Evolutionary conservation across 2,329 filamentous ascomycete species (phyloP).

Genomic region (Leptographium radiaticola): DNA sequence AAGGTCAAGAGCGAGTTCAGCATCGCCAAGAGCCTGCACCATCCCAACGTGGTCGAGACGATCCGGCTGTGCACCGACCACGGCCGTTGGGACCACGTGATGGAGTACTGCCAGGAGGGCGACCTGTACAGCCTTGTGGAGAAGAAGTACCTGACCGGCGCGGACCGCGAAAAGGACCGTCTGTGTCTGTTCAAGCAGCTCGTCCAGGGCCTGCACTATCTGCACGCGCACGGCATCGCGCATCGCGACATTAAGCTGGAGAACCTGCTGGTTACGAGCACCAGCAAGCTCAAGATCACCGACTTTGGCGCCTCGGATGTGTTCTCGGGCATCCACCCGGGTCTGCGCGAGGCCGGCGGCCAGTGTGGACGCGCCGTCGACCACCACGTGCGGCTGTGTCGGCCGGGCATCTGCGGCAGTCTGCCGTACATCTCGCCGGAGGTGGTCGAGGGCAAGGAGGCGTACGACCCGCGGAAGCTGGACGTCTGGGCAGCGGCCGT

Average conservation of each 20-base stretch:
- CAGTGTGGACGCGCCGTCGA: conserved; percentile 63
- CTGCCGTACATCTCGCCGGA: conserved; percentile 81
- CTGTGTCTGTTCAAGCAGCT: conserved; percentile 85
- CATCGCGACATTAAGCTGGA: conserved; percentile 88
- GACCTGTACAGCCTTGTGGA: conserved; percentile 67
- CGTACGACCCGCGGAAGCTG: conserved; percentile 61
- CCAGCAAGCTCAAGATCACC: conserved; percentile 78
- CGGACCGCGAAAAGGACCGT: conserved; percentile 55
- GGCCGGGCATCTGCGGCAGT: conserved; percentile 73
- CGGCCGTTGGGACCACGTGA: conserved; percentile 76
- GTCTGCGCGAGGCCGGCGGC: conserved; percentile 57
- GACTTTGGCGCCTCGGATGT: conserved; percentile 87
- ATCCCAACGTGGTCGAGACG: conserved; percentile 79
- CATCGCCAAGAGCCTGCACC: conserved; percentile 72
- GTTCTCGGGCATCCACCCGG: conserved; percentile 71
- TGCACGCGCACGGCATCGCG: conserved; percentile 74
- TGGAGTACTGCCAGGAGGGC: conserved; percentile 80
- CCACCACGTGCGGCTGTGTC: conserved; percentile 54
- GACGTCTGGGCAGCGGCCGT: conserved; percentile 83
- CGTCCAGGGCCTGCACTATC: conserved; percentile 66
- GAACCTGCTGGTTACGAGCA: conserved; percentile 65
- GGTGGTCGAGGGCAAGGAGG: conserved; percentile 53
- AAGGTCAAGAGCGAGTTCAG: conserved; percentile 88
- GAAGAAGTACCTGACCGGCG: conserved; percentile 51
- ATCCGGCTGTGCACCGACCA: conserved; percentile 62